Evolutionary conservation across 1,139 yeast species (phyloP), one percentile per base, ranked within the genome.

Genomic region (Hyphopichia khmerensis): DNA sequence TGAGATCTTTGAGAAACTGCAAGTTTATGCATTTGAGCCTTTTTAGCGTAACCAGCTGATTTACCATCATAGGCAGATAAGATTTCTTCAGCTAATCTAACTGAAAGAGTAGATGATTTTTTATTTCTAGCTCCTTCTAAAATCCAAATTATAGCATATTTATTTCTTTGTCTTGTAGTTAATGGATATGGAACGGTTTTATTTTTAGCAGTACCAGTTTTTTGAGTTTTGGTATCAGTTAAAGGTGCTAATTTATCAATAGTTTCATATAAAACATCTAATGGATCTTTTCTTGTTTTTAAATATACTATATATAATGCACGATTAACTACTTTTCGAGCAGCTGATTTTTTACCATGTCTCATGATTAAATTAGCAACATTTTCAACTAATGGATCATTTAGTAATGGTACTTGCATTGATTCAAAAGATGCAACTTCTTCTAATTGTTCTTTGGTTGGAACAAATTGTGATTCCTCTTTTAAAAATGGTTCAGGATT

Each of bases 141-240:
- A 40, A 93, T 85, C 98, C 98, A 93, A 48, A 73, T 67, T 73
- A 95, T 87, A 2, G 98, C 96, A 57, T 79, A 81, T 65, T 96
- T 80, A 53, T 82, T 72, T 64, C 98, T 79, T 65, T 90, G 96
- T 65, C 89, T 84, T 59, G 81, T 81, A 41, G 79, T 82, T 58
- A 91, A 72, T 11, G 98, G 96, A 38, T 79, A 82, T 3, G 99
- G 99, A 38, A 89, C 85, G 39, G 83, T 77, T 46, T 73, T 79
- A 47, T 85, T 85, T 59, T 91, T 87, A 34, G 97, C 96, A 47
- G 84, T 84, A 50, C 95, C 95, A 5, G 95, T 89, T 50, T 85
- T 84, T 57, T 82, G 80, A 19, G 91, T 81, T 62, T 83, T 85
- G 36, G 91, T 80, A 48, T 82, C 79, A 66, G 90, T 84, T 51